Evolutionary conservation across 1,139 yeast species (phyloP).

Genomic region (Diutina neorugosa): DNA sequence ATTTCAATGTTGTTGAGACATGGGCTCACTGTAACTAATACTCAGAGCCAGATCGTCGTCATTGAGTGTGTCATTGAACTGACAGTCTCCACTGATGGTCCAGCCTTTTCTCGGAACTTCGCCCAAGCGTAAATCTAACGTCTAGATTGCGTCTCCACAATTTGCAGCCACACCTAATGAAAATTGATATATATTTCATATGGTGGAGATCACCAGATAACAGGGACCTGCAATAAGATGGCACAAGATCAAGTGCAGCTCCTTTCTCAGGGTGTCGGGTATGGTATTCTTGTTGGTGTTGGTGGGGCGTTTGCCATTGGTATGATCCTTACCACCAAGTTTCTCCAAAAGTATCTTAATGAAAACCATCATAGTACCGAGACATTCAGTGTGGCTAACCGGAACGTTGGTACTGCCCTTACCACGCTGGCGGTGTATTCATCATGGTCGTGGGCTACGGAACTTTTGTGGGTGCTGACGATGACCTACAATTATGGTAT

Average conservation of each 20-base stretch:
- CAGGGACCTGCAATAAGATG: background rate
- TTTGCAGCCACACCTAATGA: background rate
- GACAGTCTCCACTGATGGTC: too few species aligned
- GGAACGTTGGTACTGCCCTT: conserved; percentile 16
- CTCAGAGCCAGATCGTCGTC: too few species aligned
- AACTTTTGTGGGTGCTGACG: conserved; percentile 2
- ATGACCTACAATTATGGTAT: conserved; percentile 13
- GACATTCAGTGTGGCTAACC: conserved; percentile 19
- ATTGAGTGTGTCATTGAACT: too few species aligned
- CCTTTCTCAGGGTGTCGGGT: conserved; percentile 16
- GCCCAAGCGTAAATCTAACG: background rate
- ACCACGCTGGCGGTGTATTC: conserved; percentile 18
- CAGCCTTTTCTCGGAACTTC: background rate
- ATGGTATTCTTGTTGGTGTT: conserved; percentile 19
- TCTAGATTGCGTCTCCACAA: background rate
- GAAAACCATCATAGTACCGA: conserved; percentile 20
- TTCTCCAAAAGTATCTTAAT: conserved; percentile 15
- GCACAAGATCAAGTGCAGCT: conserved; percentile 3
- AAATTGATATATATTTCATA: background rate
- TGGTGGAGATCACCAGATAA: background rate
- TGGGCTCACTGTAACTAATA: background rate
- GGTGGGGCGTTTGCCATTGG: conserved; percentile 21
- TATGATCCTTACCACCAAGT: conserved; percentile 16
- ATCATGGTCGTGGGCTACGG: conserved; percentile 6
- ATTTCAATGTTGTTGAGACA: background rate